Conservation (phyloP, 345 rosid genomes). For the Eucalyptus pauciflora region DNA sequence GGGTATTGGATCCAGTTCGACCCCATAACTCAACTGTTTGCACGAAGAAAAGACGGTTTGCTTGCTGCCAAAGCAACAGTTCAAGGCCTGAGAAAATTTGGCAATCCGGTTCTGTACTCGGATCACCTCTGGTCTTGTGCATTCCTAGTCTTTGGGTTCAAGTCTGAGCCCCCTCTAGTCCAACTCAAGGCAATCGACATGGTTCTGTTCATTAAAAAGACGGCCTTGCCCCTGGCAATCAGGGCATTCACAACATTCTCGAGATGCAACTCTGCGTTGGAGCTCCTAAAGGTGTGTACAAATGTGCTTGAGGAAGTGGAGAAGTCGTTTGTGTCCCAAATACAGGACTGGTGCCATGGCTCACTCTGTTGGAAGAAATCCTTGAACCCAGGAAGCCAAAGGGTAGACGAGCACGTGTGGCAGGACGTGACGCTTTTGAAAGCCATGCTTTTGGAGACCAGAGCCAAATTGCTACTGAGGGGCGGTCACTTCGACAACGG, state of each 20-base stretch:
- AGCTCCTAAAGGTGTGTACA: constrained; percentile 82
- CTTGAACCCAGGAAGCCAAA: constrained; percentile 23
- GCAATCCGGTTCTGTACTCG: constrained; percentile 33
- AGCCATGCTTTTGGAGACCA: constrained; percentile 67
- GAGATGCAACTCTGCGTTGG: constrained; percentile 78
- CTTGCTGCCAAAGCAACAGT: constrained; percentile 59
- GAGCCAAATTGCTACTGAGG: constrained; percentile 76
- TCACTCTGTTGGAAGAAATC: constrained; percentile 84
- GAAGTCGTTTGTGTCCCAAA: constrained; percentile 80
- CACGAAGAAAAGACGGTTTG: constrained; percentile 44
- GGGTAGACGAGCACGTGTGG: constrained; percentile 87
- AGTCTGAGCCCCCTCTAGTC: constrained; percentile 71
- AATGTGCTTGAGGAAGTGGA: constrained; percentile 86
- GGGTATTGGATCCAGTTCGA: constrained; percentile 84
- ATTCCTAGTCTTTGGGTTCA: constrained; percentile 86
- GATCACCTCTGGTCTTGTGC: constrained; percentile 92
- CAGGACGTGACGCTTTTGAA: constrained; percentile 81
- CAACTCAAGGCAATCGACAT: constrained; percentile 64
- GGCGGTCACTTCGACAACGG: constrained; percentile 86
- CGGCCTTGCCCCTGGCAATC: constrained; percentile 75
- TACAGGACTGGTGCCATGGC: constrained; percentile 77
- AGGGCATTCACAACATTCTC: constrained; percentile 74
- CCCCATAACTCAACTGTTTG: constrained; percentile 53
- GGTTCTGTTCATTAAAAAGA: constrained; percentile 71
- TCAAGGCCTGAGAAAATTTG: constrained; percentile 44